Percentiles rank a stretch among this genome's conserved stretches.
These are phyloP conservation scores for Melaleuca alternifolia DNA, from an alignment of 345 rosid species.

Conservation along the genomic window DNA sequence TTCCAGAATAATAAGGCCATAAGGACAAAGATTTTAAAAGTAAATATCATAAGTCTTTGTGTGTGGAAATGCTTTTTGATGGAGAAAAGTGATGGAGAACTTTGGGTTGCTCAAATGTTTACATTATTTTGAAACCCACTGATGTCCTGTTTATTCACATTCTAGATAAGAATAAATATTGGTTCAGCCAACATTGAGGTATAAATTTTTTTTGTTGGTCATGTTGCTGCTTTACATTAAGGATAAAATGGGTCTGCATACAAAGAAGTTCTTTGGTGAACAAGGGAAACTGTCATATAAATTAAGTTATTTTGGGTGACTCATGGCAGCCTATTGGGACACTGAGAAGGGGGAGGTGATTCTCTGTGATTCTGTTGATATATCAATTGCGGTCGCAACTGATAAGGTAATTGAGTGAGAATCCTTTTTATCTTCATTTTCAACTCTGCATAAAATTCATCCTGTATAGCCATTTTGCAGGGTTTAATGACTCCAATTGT, in stretches of 20 bases:
- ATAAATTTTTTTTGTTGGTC: not conserved
- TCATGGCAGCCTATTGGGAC: constrained; percentile 73
- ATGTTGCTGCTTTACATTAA: not conserved
- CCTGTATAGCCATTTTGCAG: constrained; percentile 21
- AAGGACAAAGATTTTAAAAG: not conserved
- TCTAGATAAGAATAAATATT: not conserved
- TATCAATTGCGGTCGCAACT: constrained; percentile 96
- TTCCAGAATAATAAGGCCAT: not conserved
- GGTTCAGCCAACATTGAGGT: not conserved
- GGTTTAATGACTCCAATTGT: constrained; percentile 96
- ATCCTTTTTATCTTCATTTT: not conserved
- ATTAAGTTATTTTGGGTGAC: not conserved
- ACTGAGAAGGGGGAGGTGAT: constrained; percentile 59
- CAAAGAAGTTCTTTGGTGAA: not conserved
- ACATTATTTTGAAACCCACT: not conserved
- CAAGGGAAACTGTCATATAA: not conserved
- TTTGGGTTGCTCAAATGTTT: not conserved
- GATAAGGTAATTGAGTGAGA: constrained; percentile 56
- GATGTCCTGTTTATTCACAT: not conserved
- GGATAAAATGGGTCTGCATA: not conserved
- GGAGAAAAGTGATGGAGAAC: not conserved
- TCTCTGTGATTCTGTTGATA: constrained; percentile 62
- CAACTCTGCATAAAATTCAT: not conserved
- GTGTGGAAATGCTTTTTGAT: not conserved
- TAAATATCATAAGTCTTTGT: not conserved